Evolutionary conservation across 2,329 filamentous ascomycete genomes (phyloP).

Genomic region (Biscogniauxia mediterranea): DNA sequence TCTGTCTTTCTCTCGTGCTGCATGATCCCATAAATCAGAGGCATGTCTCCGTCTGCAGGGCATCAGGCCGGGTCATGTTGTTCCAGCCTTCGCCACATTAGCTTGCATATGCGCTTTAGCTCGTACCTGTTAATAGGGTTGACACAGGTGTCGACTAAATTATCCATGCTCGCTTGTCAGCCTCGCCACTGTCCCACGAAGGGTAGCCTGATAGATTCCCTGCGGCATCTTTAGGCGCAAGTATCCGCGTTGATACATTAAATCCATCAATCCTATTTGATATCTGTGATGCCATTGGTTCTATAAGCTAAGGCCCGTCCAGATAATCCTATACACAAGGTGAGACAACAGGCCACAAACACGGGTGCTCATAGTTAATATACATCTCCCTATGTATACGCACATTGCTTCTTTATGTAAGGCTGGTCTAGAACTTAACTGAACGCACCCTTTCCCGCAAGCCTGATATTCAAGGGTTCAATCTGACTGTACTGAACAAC

Average conservation of each 20-base stretch:
- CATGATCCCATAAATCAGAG: neutral
- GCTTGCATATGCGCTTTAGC: neutral
- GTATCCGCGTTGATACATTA: no score
- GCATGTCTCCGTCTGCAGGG: neutral
- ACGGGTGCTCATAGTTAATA: neutral
- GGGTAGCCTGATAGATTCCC: neutral
- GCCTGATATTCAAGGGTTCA: neutral
- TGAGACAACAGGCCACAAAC: neutral
- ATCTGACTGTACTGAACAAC: no score
- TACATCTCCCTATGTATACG: neutral
- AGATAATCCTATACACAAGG: neutral
- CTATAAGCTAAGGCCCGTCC: neutral
- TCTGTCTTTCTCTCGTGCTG: neutral
- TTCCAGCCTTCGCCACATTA: neutral
- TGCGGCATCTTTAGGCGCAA: neutral
- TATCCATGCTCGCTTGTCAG: neutral
- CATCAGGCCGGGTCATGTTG: neutral
- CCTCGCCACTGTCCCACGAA: neutral
- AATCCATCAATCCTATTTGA: neutral
- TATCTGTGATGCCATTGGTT: neutral
- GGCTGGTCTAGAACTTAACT: neutral
- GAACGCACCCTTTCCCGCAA: neutral
- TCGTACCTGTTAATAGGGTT: neutral
- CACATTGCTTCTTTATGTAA: neutral
- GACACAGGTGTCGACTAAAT: neutral